phyloP scores from a whole-genome alignment of 345 rosid genomes.

The Melaleuca quinquenervia region DNA sequence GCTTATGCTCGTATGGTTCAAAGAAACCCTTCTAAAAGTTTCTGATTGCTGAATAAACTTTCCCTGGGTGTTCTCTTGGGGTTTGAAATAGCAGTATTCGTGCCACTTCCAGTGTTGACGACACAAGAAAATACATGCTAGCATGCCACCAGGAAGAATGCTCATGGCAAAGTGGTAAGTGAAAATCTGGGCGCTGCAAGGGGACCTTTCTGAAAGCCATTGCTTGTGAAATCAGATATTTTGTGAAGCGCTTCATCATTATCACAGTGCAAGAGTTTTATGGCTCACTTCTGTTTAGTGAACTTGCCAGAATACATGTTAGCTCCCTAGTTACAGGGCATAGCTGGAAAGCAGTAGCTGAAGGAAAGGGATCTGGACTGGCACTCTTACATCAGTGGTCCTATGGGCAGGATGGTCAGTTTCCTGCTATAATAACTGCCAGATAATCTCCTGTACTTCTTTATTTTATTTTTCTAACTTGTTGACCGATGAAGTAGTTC shows the following conservation, averaged over 20 bases:
- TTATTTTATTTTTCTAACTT: neutral
- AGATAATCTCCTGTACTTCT: neutral
- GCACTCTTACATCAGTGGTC: neutral
- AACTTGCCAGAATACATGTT: neutral
- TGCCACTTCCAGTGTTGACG: neutral
- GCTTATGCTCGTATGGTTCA: neutral
- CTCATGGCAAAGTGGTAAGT: neutral
- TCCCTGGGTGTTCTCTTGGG: neutral
- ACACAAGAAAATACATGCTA: neutral
- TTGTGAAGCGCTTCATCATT: neutral
- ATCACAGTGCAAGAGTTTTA: neutral
- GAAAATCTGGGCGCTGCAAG: neutral
- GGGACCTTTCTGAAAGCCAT: neutral
- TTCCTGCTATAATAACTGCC: neutral
- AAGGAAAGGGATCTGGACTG: neutral
- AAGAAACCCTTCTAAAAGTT: neutral
- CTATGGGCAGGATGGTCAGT: neutral
- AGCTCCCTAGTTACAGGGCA: neutral
- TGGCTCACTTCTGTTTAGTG: neutral
- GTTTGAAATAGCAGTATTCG: neutral
- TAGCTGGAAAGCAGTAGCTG: neutral
- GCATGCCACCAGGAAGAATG: neutral
- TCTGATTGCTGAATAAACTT: neutral
- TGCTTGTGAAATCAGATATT: neutral
- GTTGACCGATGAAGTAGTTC: neutral